Conservation (phyloP, 2,329 filamentous ascomycete genomes). For the Aureobasidium pullulans region DNA sequence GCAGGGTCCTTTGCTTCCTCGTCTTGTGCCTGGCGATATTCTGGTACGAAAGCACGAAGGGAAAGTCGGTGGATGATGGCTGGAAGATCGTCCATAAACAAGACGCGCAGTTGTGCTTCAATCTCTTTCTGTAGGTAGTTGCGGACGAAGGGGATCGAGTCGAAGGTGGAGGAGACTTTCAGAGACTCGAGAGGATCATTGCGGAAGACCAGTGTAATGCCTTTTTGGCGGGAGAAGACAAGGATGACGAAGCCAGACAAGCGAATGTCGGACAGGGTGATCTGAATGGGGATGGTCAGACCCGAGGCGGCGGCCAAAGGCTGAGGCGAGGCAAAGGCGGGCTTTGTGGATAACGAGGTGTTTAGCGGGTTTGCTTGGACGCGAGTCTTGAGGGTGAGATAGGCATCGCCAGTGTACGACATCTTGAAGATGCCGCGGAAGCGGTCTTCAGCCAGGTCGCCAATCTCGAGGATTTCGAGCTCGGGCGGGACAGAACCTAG, state of each 20-base stretch:
- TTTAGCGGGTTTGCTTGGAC: conserved; percentile 97
- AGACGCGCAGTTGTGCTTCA: conserved; percentile 79
- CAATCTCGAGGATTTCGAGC: conserved; percentile 94
- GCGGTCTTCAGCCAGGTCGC: conserved; percentile 90
- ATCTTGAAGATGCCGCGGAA: conserved; percentile 99
- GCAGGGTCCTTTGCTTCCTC: conserved; percentile 42
- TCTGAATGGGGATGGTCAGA: conserved; percentile 93
- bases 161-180: conserved; percentile 97
- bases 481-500: conserved; percentile 90
- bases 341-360: conserved; percentile 87
- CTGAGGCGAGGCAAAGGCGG: conserved; percentile 82
- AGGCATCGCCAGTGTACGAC: conserved; percentile 94
- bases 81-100: conserved; percentile 97
- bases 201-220: conserved; percentile 89
- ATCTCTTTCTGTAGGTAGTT: conserved; percentile 96
- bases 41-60: conserved; percentile 79
- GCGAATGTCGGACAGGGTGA: conserved; percentile 91
- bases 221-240: conserved; percentile 96
- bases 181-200: conserved; percentile 97
- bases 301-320: conserved; percentile 86
- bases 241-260: conserved; percentile 95
- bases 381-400: conserved; percentile 86
- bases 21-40: conserved; percentile 62
- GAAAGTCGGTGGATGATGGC: conserved; percentile 94
- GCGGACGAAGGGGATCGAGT: conserved; percentile 96